Evolutionary conservation across 768 basidiomycete species (phyloP).

Genomic region (Peribolospora kevripleyi): DNA sequence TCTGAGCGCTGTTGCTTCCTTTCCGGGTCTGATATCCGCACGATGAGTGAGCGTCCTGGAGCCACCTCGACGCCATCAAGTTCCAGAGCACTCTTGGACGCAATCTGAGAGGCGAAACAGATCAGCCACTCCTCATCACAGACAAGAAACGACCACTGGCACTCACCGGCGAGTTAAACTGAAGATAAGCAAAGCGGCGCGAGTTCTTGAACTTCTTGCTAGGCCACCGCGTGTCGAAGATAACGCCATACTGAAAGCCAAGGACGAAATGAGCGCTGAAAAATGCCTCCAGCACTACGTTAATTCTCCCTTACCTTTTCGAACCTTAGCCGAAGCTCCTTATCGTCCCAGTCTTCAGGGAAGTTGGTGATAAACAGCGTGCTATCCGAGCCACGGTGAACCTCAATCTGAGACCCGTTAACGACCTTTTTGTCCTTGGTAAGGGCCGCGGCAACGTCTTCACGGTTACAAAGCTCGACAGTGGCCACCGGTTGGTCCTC

Average conservation of each 20-base stretch:
- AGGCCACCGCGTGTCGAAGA: slow-evolving; percentile 93
- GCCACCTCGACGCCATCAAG: slow-evolving; percentile 55
- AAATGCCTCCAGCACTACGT: background rate
- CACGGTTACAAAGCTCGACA: slow-evolving; percentile 65
- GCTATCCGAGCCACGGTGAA: slow-evolving; percentile 78
- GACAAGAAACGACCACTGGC: background rate
- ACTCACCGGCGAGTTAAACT: slow-evolving; percentile 60
- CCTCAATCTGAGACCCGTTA: slow-evolving; percentile 46
- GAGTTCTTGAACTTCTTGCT: slow-evolving; percentile 86
- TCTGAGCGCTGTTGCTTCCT: slow-evolving; percentile 76
- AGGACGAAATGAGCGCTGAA: background rate
- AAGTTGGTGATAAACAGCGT: slow-evolving; percentile 94
- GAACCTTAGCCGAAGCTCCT: slow-evolving; percentile 48
- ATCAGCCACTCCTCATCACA: background rate
- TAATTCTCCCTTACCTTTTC: slow-evolving; percentile 32
- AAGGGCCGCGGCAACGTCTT: slow-evolving; percentile 57
- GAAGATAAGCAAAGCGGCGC: slow-evolving; percentile 81
- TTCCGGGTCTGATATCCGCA: slow-evolving; percentile 72
- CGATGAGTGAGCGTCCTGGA: slow-evolving; percentile 40
- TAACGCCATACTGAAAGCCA: slow-evolving; percentile 44
- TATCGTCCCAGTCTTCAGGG: slow-evolving; percentile 59
- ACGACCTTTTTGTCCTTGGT: slow-evolving; percentile 88
- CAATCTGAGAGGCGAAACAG: slow-evolving; percentile 19
- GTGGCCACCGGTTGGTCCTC: slow-evolving; percentile 44
- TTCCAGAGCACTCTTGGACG: slow-evolving; percentile 46